Evolutionary conservation across 768 basidiomycete species (phyloP).

Genomic region (Mycena belliarum): DNA sequence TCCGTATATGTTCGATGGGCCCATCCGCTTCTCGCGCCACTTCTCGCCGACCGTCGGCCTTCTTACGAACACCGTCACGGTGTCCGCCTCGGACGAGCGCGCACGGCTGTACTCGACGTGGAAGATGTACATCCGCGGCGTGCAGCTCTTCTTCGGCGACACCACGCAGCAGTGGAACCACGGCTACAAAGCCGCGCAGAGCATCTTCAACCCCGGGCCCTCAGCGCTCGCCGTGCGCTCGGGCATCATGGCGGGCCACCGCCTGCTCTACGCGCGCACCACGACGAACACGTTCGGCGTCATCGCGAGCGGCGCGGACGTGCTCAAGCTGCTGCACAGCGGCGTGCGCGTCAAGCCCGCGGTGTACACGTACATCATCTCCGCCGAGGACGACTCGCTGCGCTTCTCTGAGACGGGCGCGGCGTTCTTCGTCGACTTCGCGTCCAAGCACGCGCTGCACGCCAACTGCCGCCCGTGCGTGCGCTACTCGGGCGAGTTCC

Average conservation of each 20-base stretch:
- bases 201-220: conserved; percentile 63
- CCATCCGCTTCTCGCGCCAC: conserved; percentile 70
- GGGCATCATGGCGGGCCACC: conserved; percentile 71
- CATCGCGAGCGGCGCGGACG: conserved; percentile 49
- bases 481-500: conserved; percentile 79
- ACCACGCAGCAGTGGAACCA: conserved; percentile 66
- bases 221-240: conserved; percentile 63
- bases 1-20: conserved; percentile 73
- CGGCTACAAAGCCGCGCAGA: conserved; percentile 68
- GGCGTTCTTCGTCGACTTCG: conserved; percentile 85
- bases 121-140: conserved; percentile 69
- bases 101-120: conserved; percentile 75
- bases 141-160: conserved; percentile 61
- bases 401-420: conserved; percentile 88
- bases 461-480: conserved; percentile 68
- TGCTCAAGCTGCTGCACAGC: conserved; percentile 54
- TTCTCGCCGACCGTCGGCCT: conserved; percentile 69
- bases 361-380: conserved; percentile 85
- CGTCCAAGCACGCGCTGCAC: conserved; percentile 85
- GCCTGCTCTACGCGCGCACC: conserved; percentile 71
- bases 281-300: conserved; percentile 63
- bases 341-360: conserved; percentile 72
- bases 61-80: conserved; percentile 50
- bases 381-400: conserved; percentile 70
- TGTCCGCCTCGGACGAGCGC: conserved; percentile 45